Evolutionary conservation across 768 basidiomycete species (phyloP).

Genomic region (Tremella fuciformis): DNA sequence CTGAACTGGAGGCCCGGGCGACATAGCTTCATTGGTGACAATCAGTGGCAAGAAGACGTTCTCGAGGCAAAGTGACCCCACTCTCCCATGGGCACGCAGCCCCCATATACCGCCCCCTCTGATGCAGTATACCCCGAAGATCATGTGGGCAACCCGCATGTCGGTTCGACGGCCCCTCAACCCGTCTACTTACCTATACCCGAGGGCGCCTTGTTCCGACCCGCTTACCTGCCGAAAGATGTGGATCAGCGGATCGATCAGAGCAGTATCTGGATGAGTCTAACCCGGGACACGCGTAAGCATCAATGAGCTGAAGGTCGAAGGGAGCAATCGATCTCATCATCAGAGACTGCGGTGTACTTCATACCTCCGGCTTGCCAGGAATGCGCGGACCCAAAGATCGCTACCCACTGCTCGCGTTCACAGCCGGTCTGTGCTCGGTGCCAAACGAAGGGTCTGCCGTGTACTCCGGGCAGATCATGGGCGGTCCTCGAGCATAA

Average conservation of each 20-base stretch:
- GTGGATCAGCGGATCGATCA: slow-evolving; percentile 33
- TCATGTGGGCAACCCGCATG: slow-evolving; percentile 25
- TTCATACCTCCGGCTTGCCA: slow-evolving; percentile 37
- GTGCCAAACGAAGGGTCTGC: slow-evolving; percentile 11
- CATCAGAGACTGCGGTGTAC: slow-evolving; percentile 25
- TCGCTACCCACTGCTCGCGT: slow-evolving; percentile 32
- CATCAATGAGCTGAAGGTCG: slow-evolving; percentile 9
- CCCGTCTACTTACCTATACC: slow-evolving; percentile 31
- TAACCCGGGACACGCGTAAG: not conserved
- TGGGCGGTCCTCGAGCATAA: slow-evolving; percentile 22
- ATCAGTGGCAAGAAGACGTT: too few species aligned
- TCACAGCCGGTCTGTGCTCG: slow-evolving; percentile 31
- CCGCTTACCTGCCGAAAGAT: slow-evolving; percentile 29
- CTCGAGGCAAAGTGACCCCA: too few species aligned
- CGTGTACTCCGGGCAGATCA: slow-evolving; percentile 10
- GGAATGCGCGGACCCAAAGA: slow-evolving; percentile 24
- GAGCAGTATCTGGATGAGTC: slow-evolving; percentile 32
- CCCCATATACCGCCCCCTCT: slow-evolving; percentile 37
- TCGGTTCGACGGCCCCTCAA: slow-evolving; percentile 18
- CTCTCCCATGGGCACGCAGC: slow-evolving; percentile 8
- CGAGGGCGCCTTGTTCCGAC: slow-evolving; percentile 30
- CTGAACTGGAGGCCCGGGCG: too few species aligned
- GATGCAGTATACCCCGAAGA: slow-evolving; percentile 31
- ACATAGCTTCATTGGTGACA: too few species aligned
- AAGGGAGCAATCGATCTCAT: not conserved